Percentiles rank a stretch among this genome's conserved stretches.
Conservation (phyloP, 176 grass and related monocot genomes). For the Ananas comosus region DNA sequence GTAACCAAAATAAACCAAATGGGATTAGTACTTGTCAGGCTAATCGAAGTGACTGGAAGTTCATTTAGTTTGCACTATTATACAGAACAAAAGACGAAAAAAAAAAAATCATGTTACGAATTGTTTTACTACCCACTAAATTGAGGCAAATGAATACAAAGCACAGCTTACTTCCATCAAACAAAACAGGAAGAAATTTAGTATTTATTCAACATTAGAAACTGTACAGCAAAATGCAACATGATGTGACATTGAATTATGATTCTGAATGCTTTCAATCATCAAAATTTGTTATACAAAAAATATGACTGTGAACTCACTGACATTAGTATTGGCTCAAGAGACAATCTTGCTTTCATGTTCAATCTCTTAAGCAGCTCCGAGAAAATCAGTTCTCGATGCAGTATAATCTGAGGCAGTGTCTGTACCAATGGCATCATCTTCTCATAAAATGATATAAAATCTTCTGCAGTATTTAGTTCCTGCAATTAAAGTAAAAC, state of each 20-base stretch:
- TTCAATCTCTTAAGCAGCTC: conserved; percentile 63
- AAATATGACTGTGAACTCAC: conserved; percentile 1
- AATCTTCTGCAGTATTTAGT: conserved; percentile 76
- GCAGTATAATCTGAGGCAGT: conserved; percentile 81
- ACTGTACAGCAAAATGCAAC: not conserved
- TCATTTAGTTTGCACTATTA: too few relatives aligned
- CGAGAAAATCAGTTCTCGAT: conserved; percentile 63
- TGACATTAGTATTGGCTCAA: conserved; percentile 87
- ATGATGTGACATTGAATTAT: not conserved
- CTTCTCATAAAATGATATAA: conserved; percentile 82
- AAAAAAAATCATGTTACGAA: not conserved
- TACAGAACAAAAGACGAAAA: not conserved
- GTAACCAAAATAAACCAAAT: too few relatives aligned
- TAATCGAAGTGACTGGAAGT: too few relatives aligned
- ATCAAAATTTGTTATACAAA: conserved; percentile 1
- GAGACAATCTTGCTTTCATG: conserved; percentile 57
- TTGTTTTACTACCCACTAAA: not conserved
- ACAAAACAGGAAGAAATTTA: too few relatives aligned
- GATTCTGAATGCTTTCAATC: not conserved
- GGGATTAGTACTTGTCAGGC: too few relatives aligned
- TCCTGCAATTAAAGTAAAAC: conserved; percentile 39
- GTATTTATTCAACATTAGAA: too few relatives aligned
- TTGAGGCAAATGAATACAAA: not conserved
- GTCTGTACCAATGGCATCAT: conserved; percentile 82
- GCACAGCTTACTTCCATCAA: not conserved